A percentile compares a stretch with the other conserved stretches of the same genome.
These are phyloP conservation scores for Rhizopogon sp. DNA, from an alignment of 768 basidiomycete genomes.

Conservation along the genomic window DNA sequence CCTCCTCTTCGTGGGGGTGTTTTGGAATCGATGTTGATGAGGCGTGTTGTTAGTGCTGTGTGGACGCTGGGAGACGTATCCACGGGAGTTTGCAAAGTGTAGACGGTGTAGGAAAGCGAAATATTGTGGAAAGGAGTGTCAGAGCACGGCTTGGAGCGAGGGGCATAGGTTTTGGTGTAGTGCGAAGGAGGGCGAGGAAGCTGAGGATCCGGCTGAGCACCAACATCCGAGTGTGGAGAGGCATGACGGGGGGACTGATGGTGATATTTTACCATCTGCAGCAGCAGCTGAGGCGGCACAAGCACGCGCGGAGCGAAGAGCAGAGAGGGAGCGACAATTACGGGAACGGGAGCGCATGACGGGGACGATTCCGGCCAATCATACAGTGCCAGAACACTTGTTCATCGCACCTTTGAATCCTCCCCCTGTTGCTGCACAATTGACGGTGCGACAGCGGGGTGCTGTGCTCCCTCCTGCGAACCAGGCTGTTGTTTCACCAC, in stretches of 20 bases:
- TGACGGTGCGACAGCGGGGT: constrained; percentile 21
- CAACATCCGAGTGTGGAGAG: constrained; percentile 13
- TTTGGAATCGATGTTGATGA: not conserved
- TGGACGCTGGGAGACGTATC: constrained; percentile 88
- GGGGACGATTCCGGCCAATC: constrained; percentile 11
- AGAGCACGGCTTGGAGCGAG: constrained; percentile 94
- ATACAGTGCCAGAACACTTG: constrained; percentile 5
- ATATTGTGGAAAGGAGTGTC: constrained; percentile 97
- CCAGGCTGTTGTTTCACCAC: constrained; percentile 14
- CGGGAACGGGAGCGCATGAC: constrained; percentile 19
- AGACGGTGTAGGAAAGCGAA: constrained; percentile 95
- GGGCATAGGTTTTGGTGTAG: constrained; percentile 96
- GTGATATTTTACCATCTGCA: not conserved
- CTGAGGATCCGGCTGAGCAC: constrained; percentile 21
- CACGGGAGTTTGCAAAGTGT: constrained; percentile 96
- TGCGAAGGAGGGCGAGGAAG: constrained; percentile 51
- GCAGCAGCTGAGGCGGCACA: constrained; percentile 7
- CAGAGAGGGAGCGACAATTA: constrained; percentile 29
- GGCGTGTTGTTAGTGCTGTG: constrained; percentile 67
- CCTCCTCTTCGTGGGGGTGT: not conserved
- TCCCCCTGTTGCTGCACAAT: constrained; percentile 13
- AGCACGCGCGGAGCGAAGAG: constrained; percentile 29
- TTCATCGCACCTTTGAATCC: constrained; percentile 7
- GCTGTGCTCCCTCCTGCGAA: constrained; percentile 20
- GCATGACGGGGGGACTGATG: not conserved